Evolutionary conservation across 1,139 yeast species (phyloP).

Genomic region (Kurtzmaniella quercitrusa): DNA sequence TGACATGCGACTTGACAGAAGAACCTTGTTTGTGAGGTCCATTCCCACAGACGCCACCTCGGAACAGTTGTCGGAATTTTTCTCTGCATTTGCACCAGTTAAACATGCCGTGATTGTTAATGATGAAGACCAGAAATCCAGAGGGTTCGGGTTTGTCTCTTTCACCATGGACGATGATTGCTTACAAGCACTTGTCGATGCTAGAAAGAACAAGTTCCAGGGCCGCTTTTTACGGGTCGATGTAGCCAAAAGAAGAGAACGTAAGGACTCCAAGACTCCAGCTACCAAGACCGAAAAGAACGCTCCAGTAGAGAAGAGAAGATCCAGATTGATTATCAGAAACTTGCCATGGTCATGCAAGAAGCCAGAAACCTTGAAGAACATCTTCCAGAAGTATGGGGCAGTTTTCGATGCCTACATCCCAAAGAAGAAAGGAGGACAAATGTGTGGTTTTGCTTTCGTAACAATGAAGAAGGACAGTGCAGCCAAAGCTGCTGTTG

Average conservation of each 20-base stretch:
- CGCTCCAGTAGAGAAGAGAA: slow-evolving; percentile 52
- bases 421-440: slow-evolving; percentile 84
- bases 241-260: slow-evolving; percentile 86
- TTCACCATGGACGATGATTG: slow-evolving; percentile 87
- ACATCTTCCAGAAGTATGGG: slow-evolving; percentile 73
- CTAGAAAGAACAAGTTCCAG: slow-evolving; percentile 64
- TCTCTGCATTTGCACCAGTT: slow-evolving; percentile 90
- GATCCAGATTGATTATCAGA: slow-evolving; percentile 81
- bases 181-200: slow-evolving; percentile 61
- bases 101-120: slow-evolving; percentile 91
- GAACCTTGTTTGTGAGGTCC: slow-evolving; percentile 78
- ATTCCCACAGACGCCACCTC: slow-evolving; percentile 78
- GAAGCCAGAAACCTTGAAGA: slow-evolving; percentile 66
- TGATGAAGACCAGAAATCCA: slow-evolving; percentile 67
- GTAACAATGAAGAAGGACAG: slow-evolving; percentile 80
- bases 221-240: slow-evolving; percentile 72
- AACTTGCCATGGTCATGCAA: slow-evolving; percentile 96
- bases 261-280: slow-evolving; percentile 41
- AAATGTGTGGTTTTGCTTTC: slow-evolving; percentile 93
- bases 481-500: slow-evolving; percentile 79
- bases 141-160: slow-evolving; percentile 96
- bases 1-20: slow-evolving; percentile 49
- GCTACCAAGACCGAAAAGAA: slow-evolving; percentile 18
- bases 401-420: slow-evolving; percentile 85
- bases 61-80: slow-evolving; percentile 76